Evolutionary conservation across 1,284 basidiomycete genomes (phyloP).

Genomic region (Apiotrichum gracile): DNA sequence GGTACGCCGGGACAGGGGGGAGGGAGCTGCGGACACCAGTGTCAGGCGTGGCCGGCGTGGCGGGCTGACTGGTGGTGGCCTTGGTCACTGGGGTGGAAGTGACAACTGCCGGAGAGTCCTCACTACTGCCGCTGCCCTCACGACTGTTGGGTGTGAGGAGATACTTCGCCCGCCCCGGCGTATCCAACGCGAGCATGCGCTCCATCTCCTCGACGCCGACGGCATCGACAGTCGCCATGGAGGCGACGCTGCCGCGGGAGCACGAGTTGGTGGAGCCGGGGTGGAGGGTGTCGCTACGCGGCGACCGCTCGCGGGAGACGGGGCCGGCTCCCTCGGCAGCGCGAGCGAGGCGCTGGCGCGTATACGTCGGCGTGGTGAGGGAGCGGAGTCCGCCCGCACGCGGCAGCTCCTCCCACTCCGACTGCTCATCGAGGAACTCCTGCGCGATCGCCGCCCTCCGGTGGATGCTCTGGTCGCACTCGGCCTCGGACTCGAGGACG

Average conservation of each 20-base stretch:
- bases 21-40: not conserved
- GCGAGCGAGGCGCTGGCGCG: no score
- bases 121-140: no score
- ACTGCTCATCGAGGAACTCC: no score
- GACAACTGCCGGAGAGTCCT: no score
- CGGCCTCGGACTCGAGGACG: not conserved
- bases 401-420: no score
- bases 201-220: conserved; percentile 34
- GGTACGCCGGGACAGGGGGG: not conserved
- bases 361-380: no score
- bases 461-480: not conserved
- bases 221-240: conserved; percentile 4
- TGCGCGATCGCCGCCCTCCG: conserved; percentile 1
- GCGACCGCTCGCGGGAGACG: not conserved
- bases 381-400: no score
- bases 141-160: conserved; percentile 25
- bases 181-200: conserved; percentile 33
- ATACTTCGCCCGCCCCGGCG: conserved; percentile 31
- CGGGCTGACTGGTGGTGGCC: not conserved
- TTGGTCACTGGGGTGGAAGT: no score
- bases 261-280: not conserved
- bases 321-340: no score
- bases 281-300: not conserved
- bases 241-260: not conserved
- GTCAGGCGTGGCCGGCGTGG: no score